Evolutionary conservation across 1,284 basidiomycete genomes (phyloP), one percentile per base, ranked within the genome.

Genomic region (Rhodotorula sp.): DNA sequence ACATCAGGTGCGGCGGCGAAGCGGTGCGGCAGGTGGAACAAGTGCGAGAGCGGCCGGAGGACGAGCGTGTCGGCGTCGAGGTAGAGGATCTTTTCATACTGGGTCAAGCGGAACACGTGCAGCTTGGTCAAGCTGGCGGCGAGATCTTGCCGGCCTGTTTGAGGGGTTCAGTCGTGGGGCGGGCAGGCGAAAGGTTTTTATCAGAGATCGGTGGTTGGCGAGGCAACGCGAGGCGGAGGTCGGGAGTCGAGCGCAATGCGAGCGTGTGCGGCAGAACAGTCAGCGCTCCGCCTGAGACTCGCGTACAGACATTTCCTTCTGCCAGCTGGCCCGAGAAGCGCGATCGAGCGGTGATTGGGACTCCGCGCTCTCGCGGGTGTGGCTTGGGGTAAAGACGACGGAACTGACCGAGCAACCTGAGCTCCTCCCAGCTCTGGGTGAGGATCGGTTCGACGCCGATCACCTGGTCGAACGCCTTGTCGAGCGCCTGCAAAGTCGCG

Each of bases 51-150:
- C 29, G 93, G 90, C 24, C 88, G 87, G 62, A 96, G 85, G 58
- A 95, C 93, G 71, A 99, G 88, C 60, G 94, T 89, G 80, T 99
- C 95, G 75, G 95, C 94, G 82, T 99, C 95, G 69, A 99, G 87
- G 82, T 95, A 98, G 78, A 98, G 87, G 76, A 98, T 83, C 80
- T 93, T 95, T 71, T 87, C 84, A 82, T 90, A 98, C 77, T 91
- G 88, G 29, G 86, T 87, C 74, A 98, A 87, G 69, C 95, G 91
- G 81, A 97, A 97, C 74, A 91, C 85, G 81, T 99, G 95, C 65
- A 98, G 83, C 82, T 99, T 99, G 67, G 95, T 97, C 81, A 98
- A 87, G 77, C 94, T 92, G 72, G 90, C 87, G 79, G 88, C 87
- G 68, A 99, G 87, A 83, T 99, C 95, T 33, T 88, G 91, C 68